phyloP scores from a whole-genome alignment of 345 rosid species.

The Populus simonii region DNA sequence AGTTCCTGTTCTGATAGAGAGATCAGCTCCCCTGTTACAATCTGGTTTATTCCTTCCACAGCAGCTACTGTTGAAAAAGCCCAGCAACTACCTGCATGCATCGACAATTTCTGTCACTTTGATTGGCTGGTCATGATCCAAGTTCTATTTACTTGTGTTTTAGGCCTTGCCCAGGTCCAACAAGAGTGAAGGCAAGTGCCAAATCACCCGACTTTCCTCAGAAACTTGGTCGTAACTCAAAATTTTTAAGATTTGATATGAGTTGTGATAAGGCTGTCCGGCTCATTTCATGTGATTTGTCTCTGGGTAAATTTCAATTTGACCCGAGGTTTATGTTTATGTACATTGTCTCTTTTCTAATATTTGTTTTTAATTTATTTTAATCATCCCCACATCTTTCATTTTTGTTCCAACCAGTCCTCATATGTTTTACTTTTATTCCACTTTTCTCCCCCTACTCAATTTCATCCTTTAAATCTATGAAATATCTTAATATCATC shows the following conservation, averaged over 20 bases:
- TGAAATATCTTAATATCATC: too few species aligned
- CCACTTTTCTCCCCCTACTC: too few species aligned
- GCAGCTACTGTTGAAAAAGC: conserved; percentile 22
- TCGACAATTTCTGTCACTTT: background rate
- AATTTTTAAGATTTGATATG: background rate
- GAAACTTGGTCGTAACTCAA: background rate
- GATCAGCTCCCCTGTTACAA: conserved; percentile 12
- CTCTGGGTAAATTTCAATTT: background rate
- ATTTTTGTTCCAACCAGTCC: too few species aligned
- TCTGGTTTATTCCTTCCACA: conserved; percentile 23
- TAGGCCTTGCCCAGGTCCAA: background rate
- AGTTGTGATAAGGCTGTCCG: background rate
- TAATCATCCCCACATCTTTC: too few species aligned
- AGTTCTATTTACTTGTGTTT: background rate
- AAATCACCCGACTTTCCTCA: background rate
- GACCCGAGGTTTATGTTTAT: too few species aligned
- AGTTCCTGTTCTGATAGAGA: conserved; percentile 25
- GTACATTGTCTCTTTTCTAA: too few species aligned
- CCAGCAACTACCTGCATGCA: conserved; percentile 23
- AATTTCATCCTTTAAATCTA: too few species aligned
- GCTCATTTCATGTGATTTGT: background rate
- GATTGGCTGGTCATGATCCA: background rate
- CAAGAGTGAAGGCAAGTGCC: background rate
- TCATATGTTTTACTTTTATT: too few species aligned
- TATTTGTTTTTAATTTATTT: too few species aligned